phyloP scores from a whole-genome alignment of 441 rosid genomes.

The Manihot esculenta region DNA sequence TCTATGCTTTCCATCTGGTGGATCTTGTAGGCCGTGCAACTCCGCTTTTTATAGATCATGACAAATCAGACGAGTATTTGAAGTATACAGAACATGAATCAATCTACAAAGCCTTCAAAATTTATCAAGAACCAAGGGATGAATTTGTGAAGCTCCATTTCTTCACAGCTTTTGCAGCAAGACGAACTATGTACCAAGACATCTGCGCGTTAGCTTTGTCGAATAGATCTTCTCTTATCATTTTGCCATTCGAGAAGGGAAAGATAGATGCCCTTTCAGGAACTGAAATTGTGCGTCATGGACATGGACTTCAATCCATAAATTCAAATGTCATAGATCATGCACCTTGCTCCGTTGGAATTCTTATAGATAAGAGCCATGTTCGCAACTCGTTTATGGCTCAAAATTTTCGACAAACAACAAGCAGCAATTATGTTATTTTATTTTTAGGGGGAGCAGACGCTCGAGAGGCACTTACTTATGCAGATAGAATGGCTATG shows the following conservation, averaged over 20 bases:
- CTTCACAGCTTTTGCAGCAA: conserved; percentile 49
- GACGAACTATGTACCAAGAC: conserved; percentile 65
- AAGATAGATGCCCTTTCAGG: conserved; percentile 22
- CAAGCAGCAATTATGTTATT: conserved; percentile 34
- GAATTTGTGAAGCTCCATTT: conserved; percentile 38
- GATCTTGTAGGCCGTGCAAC: conserved; percentile 54
- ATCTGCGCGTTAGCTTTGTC: conserved; percentile 61
- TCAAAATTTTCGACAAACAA: not conserved
- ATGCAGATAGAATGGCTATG: conserved; percentile 51
- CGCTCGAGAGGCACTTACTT: conserved; percentile 62
- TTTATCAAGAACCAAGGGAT: conserved; percentile 38
- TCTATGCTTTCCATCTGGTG: conserved; percentile 56
- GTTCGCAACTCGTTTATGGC: conserved; percentile 25
- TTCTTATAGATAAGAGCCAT: conserved; percentile 51
- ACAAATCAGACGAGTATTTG: conserved; percentile 13
- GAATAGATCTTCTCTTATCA: conserved; percentile 47
- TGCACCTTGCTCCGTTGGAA: conserved; percentile 75
- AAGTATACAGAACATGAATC: conserved; percentile 31
- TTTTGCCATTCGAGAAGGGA: conserved; percentile 51
- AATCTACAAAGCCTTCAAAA: conserved; percentile 40
- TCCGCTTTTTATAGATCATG: conserved; percentile 55
- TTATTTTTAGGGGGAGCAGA: conserved; percentile 75
- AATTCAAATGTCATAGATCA: conserved; percentile 42
- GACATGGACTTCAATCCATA: conserved; percentile 30
- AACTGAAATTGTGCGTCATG: conserved; percentile 35